These are phyloP conservation scores for Cyclotella kingstonii DNA, from an alignment of 108 stramenopile genomes.

Conservation along the genomic window DNA sequence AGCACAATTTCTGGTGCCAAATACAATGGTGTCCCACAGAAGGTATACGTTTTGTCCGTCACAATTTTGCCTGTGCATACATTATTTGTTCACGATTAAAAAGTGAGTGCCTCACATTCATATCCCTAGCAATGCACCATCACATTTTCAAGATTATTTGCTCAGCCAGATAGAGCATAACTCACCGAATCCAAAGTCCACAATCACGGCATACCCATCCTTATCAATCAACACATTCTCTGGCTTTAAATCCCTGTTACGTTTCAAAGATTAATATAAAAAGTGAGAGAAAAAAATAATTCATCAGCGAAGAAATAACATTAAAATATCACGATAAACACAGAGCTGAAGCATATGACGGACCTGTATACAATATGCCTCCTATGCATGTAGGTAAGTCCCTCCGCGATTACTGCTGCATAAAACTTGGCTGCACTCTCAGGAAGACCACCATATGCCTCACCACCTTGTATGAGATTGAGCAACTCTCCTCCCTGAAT, in stretches of 20 bases:
- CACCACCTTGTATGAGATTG: conserved; percentile 48
- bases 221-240: conserved; percentile 70
- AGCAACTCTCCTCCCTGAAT: conserved; percentile 68
- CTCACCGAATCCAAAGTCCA: conserved; percentile 67
- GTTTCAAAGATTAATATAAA: conserved; percentile 61
- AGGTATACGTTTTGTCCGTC: conserved; percentile 55
- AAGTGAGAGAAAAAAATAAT: too few relatives aligned
- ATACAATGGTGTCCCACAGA: conserved; percentile 79
- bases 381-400: conserved; percentile 50
- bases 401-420: conserved; percentile 40
- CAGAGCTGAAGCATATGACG: too few relatives aligned
- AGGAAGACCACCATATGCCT: conserved; percentile 44
- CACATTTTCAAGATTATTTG: too few relatives aligned
- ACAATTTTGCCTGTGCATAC: conserved; percentile 68
- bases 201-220: conserved; percentile 60
- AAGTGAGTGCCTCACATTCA: too few relatives aligned
- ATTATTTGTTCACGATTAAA: conserved; percentile 25
- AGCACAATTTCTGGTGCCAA: conserved; percentile 75
- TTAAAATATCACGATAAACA: too few relatives aligned
- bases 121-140: too few relatives aligned
- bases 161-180: too few relatives aligned
- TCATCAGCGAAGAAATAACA: too few relatives aligned
- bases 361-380: conserved; percentile 68
- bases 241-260: conserved; percentile 92
- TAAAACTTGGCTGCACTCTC: conserved; percentile 59